phyloP scores from a whole-genome alignment of 495 filamentous ascomycete species.

The Cercophora sp. region DNA sequence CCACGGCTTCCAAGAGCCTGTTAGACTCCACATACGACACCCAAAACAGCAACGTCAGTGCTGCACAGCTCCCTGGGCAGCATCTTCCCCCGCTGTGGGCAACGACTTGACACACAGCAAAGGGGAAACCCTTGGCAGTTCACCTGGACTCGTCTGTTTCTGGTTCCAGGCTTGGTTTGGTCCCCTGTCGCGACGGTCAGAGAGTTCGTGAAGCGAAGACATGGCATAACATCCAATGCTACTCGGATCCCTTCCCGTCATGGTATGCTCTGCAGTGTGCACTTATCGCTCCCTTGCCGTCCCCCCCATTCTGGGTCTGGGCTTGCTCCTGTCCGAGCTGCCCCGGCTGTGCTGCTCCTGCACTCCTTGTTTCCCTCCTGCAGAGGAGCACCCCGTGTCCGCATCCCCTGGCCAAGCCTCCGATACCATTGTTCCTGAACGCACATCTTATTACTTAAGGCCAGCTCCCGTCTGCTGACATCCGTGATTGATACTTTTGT shows the following conservation, averaged over 20 bases:
- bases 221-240: too few relatives aligned
- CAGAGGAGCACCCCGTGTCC: neutral
- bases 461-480: slow-evolving; percentile 1
- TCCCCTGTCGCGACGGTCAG: neutral
- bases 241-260: too few relatives aligned
- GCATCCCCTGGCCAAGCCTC: neutral
- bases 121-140: neutral
- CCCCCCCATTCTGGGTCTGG: neutral
- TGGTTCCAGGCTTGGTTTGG: neutral
- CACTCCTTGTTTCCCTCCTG: slow-evolving; percentile 11
- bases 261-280: neutral
- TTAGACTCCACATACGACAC: neutral
- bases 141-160: neutral
- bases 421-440: neutral
- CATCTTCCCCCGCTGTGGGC: neutral
- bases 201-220: neutral
- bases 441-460: slow-evolving; percentile 11
- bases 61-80: neutral
- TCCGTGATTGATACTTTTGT: slow-evolving; percentile 8
- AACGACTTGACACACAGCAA: slow-evolving; percentile 1
- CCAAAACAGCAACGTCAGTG: slow-evolving; percentile 3
- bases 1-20: neutral
- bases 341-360: slow-evolving; percentile 14
- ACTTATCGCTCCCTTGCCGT: neutral
- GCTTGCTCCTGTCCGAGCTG: slow-evolving; percentile 1